Evolutionary conservation across 2,329 filamentous ascomycete genomes (phyloP), one percentile per base, ranked within the genome.

Genomic region (Plectosphaerella sp.): DNA sequence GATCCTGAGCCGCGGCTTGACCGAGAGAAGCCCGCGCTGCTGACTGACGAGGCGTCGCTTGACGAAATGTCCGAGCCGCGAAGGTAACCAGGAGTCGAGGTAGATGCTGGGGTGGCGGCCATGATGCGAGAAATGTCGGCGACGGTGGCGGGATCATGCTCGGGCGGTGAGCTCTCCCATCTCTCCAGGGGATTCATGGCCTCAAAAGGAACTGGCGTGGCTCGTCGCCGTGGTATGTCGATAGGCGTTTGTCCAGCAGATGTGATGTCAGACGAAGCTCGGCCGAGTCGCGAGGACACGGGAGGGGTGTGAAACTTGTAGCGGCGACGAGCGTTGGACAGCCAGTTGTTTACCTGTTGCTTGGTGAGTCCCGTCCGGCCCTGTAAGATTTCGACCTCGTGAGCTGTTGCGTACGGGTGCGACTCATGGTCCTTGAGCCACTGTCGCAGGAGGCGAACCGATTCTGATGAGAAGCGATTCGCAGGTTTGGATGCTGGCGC

Each of bases 261-360:
- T 14, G 35, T 47, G 4, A 33, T 35, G 15, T 50, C 69, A 62
- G 24, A 72, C 68, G 18, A 72, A 70, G 36, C 41, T 20, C 76
- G 71, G 45, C 79, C 65, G 58, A 75, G 72, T 0, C 82, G 79
- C 15, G 82, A 83, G 47, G 69, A 70, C 53, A 69, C 72, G 58
- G 74, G 70, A 48, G 73, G 73, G 10, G 75, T 69, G 20, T 74
- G 73, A 49, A 78, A 74, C 67, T 87, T 87, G 49, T 82, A 79
- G 57, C 85, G 74, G 55, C 85, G 75, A 51, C 84, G 77, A 49
- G 83, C 83, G 65, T 88, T 88, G 42, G 85, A 84, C 53, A 88
- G 78, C 85, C 85, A 88, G 60, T 87, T 87, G 16, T 77, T 78
- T 47, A 88, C 84, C 60, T 88, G 85, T 37, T 71, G 79, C 33